Conservation (phyloP, 371 early-diverging fungal species). For the Syncephalis plumigaleata region DNA sequence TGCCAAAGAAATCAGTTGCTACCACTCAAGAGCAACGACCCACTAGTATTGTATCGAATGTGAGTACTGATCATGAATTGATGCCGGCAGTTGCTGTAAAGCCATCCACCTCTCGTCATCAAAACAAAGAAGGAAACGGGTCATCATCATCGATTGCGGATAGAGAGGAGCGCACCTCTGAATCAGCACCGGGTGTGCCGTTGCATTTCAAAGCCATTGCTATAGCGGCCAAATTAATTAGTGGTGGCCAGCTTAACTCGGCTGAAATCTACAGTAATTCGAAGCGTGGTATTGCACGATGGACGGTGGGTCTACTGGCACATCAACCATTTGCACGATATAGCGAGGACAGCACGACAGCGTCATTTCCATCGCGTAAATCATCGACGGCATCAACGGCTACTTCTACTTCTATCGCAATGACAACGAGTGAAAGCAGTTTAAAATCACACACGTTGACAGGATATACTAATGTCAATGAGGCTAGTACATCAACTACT, state of each 20-base stretch:
- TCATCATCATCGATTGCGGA: too few relatives aligned
- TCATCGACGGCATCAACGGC: too few relatives aligned
- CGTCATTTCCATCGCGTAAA: not conserved
- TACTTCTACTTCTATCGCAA: constrained; percentile 8
- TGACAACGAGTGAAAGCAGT: constrained; percentile 8
- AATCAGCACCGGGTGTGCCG: constrained; percentile 2
- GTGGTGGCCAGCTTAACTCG: constrained; percentile 13
- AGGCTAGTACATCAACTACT: not conserved
- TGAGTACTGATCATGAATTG: too few relatives aligned
- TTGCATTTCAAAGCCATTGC: constrained; percentile 15
- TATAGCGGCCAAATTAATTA: constrained; percentile 13
- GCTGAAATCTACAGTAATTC: constrained; percentile 11
- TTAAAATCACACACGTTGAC: constrained; percentile 2
- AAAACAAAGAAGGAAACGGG: too few relatives aligned
- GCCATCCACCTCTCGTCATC: too few relatives aligned
- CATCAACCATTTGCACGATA: too few relatives aligned
- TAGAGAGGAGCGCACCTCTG: too few relatives aligned
- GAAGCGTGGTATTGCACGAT: constrained; percentile 14
- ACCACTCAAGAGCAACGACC: too few relatives aligned
- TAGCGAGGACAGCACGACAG: constrained; percentile 12
- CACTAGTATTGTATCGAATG: too few relatives aligned
- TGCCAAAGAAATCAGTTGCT: too few relatives aligned
- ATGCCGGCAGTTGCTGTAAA: too few relatives aligned
- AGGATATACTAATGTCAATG: too few relatives aligned
- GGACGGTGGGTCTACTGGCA: constrained; percentile 13